Percentiles rank a stretch among this genome's conserved stretches.
Evolutionary conservation across 768 basidiomycete genomes (phyloP).

Genomic region (Cyclocybe aegerita): DNA sequence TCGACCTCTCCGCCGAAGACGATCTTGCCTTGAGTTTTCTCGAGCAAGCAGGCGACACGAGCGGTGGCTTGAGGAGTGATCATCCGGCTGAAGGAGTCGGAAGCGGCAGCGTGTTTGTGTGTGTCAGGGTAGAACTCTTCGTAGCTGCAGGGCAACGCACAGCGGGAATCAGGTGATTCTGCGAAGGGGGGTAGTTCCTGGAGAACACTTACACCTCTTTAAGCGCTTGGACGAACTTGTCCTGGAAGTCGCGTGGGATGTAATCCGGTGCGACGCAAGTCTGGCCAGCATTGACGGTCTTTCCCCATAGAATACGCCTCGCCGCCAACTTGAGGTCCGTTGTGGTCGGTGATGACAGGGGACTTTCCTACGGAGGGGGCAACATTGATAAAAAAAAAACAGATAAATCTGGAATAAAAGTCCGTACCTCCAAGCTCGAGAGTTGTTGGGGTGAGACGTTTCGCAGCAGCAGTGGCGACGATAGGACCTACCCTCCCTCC

Average conservation of each 20-base stretch:
- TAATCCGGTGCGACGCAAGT: conserved; percentile 69
- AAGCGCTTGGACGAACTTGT: conserved; percentile 43
- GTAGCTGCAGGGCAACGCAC: conserved; percentile 37
- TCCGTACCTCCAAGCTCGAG: conserved; percentile 40
- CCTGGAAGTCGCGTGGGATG: conserved; percentile 42
- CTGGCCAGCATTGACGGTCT: conserved; percentile 73
- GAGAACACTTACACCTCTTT: conserved; percentile 33
- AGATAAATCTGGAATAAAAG: neutral
- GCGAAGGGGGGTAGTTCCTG: neutral
- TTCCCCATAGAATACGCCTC: conserved; percentile 79
- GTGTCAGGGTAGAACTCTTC: conserved; percentile 57
- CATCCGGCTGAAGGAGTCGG: conserved; percentile 50
- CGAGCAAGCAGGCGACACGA: conserved; percentile 61
- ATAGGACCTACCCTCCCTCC: conserved; percentile 61
- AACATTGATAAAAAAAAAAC: neutral
- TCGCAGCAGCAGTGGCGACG: conserved; percentile 72
- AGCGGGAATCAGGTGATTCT: neutral
- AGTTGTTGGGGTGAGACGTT: conserved; percentile 67
- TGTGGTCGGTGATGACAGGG: conserved; percentile 70
- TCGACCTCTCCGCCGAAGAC: conserved; percentile 65
- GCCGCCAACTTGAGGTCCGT: conserved; percentile 67
- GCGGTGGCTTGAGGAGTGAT: conserved; percentile 45
- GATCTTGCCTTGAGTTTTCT: conserved; percentile 63
- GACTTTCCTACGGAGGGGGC: conserved; percentile 50
- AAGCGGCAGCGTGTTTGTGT: conserved; percentile 34